Evolutionary conservation across 2,329 filamentous ascomycete species (phyloP), one percentile per base, ranked within the genome.

Genomic region (Aureobasidium sp.): DNA sequence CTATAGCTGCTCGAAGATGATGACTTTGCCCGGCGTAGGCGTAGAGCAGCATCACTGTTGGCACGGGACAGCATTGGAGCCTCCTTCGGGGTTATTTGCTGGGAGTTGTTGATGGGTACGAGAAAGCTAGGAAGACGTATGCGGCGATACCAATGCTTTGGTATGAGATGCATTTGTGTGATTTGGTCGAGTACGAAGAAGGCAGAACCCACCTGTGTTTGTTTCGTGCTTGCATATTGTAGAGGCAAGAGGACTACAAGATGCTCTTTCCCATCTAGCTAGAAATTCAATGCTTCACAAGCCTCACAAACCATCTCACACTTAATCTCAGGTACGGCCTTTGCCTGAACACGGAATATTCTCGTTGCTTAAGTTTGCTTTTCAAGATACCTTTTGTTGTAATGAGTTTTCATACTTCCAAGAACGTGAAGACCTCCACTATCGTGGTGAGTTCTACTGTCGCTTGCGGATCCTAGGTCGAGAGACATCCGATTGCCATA

Each of bases 1-100:
- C 37, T 81, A 82, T 63, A 75, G 41, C 32, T 64, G 7, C 68
- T 65, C 10, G 71, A 71, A 3, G 71, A 67, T 13, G 66, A 69
- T n/a, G 72, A 73, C 57, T 72, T 73, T 5, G 69, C 68, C 36
- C 71, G 66, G 10, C 69, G 70, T n/a, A 73, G 61, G 39, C 71
- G 69, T 43, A 69, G 67, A 36, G 63, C 67, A 34, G 69, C 68
- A 60, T 66, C 69, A 66, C 69, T 73, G 65, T 67, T 70, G 39
- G 71, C 69, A 36, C 69, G 68, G 27, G 71, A 70, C 52, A 73
- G 67, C 72, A 74, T 74, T 39, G 50, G 27, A 32, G 24, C 15
- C 27, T 47, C 50, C 26, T 51, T 41, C 32, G 34, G 27, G 27
- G 27, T 15, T 34, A 15, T 32, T 60, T 20, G 44, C 10, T 51